Base-by-base conservation (phyloP, 805 yeast species). In the Kluyveromyces siamensis region DNA sequence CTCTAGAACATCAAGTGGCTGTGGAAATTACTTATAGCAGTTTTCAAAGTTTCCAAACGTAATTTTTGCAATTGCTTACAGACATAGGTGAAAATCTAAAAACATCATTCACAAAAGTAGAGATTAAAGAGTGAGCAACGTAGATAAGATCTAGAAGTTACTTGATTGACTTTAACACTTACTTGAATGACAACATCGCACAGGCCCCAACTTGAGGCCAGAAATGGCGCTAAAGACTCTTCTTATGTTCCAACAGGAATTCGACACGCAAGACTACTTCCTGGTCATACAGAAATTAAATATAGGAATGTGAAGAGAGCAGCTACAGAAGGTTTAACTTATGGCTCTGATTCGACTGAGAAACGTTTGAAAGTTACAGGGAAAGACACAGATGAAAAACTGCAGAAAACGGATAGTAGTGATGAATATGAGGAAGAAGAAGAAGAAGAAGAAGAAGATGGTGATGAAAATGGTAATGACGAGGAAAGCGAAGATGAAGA, bases 161-260 rank as follows among this genome's bases (percentile, higher is more conserved):
- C 25, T 21, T 21, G 6, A 4, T 21, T 21, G 25, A 21, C 25
- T 21, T 40, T 13, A 40, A 25, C n/a, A 14, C 14, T 30, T 30
- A 13, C 7, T 30, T 5, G 8, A 30, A 30, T 82, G 87, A 79
- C 87, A 0, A 78, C 86, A 3, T 84, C 85, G 9, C 85, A 80
- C 57, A 73, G 84, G 59, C 86, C 87, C 0, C 82, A 85, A 7
- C 72, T 82, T 52, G 87, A 81, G 53, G 84, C 84, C 17, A 72
- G 79, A 56, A 81, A 82, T 47, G 79, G 76, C 45, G 67, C 68
- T 1, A 68, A 72, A 44, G 68, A 68, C 48, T 62, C 69, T 8
- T 63, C 66, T 5, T 62, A 62, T 47, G 58, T 59, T 2, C 66
- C 69, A 1, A 77, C 83, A 0, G 56, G 74, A 2, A 79, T 76